phyloP scores from a whole-genome alignment of 352 stramenopile species.

The Pythium myriotylum region DNA sequence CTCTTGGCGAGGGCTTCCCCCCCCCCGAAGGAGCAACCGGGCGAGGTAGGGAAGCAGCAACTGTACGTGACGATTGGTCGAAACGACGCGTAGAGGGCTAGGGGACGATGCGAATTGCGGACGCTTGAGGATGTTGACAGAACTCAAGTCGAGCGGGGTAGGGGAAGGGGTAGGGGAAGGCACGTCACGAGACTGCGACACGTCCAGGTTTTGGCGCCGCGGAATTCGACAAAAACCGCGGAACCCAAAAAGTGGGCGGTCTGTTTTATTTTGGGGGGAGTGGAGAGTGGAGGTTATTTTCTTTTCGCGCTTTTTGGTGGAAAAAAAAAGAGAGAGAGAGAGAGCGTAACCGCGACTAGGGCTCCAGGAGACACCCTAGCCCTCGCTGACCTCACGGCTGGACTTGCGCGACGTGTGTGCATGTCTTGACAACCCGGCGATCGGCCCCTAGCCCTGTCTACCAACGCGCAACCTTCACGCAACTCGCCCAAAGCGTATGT shows the following conservation, averaged over 20 bases:
- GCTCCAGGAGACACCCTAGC: background rate
- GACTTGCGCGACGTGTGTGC: no score
- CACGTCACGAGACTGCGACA: slow-evolving; percentile 28
- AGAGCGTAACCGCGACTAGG: no score
- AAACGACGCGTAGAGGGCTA: slow-evolving; percentile 13
- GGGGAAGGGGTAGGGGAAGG: slow-evolving; percentile 10
- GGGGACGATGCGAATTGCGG: background rate
- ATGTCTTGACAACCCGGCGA: slow-evolving; percentile 3
- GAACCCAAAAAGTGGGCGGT: background rate
- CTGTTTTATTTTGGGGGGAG: no score
- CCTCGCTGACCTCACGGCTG: background rate
- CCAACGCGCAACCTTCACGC: slow-evolving; percentile 28
- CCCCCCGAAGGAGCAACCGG: slow-evolving; percentile 17
- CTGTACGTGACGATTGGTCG: slow-evolving; percentile 16
- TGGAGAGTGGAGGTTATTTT: no score
- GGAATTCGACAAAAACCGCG: slow-evolving; percentile 1
- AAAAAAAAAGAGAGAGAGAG: no score
- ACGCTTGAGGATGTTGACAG: no score
- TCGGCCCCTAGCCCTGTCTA: slow-evolving; percentile 2
- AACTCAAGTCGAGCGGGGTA: background rate
- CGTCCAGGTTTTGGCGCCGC: background rate
- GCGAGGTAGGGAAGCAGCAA: slow-evolving; percentile 6
- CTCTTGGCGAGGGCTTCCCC: no score
- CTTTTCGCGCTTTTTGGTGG: no score
- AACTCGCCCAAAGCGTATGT: slow-evolving; percentile 21